phyloP scores from a whole-genome alignment of 352 stramenopile genomes.

The Globisporangium nodosum region DNA sequence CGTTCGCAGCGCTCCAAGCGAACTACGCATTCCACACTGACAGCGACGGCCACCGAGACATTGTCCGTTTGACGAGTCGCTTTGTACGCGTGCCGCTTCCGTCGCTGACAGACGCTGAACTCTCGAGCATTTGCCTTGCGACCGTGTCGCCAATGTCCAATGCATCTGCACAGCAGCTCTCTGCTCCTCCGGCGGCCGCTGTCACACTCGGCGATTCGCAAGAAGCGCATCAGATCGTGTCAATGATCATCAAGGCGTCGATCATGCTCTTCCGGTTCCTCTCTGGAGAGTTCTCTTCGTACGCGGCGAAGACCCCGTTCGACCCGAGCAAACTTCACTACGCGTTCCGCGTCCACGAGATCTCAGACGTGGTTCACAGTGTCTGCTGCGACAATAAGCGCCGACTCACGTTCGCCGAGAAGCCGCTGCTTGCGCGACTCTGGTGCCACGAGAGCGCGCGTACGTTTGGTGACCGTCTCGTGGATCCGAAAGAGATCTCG shows the following conservation, averaged over 20 bases:
- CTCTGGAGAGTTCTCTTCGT: slow-evolving; percentile 9
- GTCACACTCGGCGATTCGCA: slow-evolving; percentile 11
- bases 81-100: slow-evolving; percentile 33
- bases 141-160: slow-evolving; percentile 9
- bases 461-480: slow-evolving; percentile 45
- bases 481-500: slow-evolving; percentile 22
- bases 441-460: slow-evolving; percentile 71
- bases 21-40: neutral
- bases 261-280: slow-evolving; percentile 47
- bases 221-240: slow-evolving; percentile 28
- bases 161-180: neutral
- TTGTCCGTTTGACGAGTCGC: slow-evolving; percentile 23
- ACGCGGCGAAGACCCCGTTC: slow-evolving; percentile 15
- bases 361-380: slow-evolving; percentile 38
- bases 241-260: slow-evolving; percentile 47
- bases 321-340: slow-evolving; percentile 47
- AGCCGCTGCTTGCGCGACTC: slow-evolving; percentile 41
- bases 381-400: slow-evolving; percentile 35
- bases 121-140: slow-evolving; percentile 43
- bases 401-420: slow-evolving; percentile 33
- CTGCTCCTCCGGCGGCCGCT: neutral
- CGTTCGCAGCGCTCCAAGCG: slow-evolving; percentile 25
- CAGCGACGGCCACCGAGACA: slow-evolving; percentile 1
- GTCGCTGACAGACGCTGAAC: slow-evolving; percentile 31
- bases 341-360: slow-evolving; percentile 26